These are phyloP conservation scores for Claviceps quebecensis DNA, from an alignment of 2,329 filamentous ascomycete species.

Conservation along the genomic window DNA sequence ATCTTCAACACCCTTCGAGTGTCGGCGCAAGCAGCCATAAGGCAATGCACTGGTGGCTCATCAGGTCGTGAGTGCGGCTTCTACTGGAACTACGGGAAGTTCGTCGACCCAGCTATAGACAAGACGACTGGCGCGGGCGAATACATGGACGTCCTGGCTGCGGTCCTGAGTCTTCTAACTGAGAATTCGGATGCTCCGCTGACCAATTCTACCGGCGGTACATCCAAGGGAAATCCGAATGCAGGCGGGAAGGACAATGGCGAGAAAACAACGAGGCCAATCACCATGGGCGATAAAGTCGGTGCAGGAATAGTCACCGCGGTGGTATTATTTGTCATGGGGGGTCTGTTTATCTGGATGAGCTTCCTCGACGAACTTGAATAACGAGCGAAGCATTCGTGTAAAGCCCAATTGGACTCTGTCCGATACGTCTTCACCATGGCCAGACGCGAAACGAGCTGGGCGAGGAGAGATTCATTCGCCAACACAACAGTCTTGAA, in stretches of 20 bases:
- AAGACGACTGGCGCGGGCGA: not conserved
- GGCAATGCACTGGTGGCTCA: slow-evolving; percentile 34
- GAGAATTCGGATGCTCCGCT: slow-evolving; percentile 24
- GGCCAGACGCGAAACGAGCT: too few relatives aligned
- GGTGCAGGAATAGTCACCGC: slow-evolving; percentile 30
- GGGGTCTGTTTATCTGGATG: slow-evolving; percentile 37
- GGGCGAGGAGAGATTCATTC: too few relatives aligned
- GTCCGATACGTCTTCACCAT: too few relatives aligned
- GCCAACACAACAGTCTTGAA: too few relatives aligned
- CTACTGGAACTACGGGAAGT: slow-evolving; percentile 34
- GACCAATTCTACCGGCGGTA: slow-evolving; percentile 36
- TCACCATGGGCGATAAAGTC: not conserved
- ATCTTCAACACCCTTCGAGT: slow-evolving; percentile 36
- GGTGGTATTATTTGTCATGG: slow-evolving; percentile 24
- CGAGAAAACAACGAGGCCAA: slow-evolving; percentile 6
- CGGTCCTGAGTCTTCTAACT: slow-evolving; percentile 29
- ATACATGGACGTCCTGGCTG: slow-evolving; percentile 31
- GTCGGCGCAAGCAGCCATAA: slow-evolving; percentile 38
- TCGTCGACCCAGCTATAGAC: slow-evolving; percentile 1
- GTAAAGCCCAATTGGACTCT: too few relatives aligned
- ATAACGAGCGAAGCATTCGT: not conserved
- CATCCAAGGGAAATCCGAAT: slow-evolving; percentile 25
- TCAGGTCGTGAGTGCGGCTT: slow-evolving; percentile 30
- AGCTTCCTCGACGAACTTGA: slow-evolving; percentile 15
- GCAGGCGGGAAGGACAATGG: slow-evolving; percentile 21